Evolutionary conservation across 139 green algal species (phyloP).

Genomic region (Closterium sp.): DNA sequence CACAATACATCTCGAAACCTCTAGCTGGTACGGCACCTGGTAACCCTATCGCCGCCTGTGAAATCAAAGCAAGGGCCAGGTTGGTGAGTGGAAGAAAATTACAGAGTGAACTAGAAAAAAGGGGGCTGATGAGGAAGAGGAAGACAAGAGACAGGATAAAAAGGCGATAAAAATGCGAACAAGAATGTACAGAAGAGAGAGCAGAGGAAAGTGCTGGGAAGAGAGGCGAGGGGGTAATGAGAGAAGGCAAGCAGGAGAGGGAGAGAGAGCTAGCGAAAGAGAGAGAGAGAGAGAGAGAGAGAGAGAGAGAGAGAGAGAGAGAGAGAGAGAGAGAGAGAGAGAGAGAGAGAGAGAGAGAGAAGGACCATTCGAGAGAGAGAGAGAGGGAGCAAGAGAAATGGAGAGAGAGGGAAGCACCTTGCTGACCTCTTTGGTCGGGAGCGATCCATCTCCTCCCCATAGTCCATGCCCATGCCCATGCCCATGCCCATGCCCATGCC

Average conservation of each 20-base stretch:
- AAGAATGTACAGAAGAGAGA: too few species aligned
- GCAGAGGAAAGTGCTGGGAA: too few species aligned
- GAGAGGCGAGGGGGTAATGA: too few species aligned
- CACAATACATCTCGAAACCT: too few species aligned
- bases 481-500: background rate
- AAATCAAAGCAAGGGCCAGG: too few species aligned
- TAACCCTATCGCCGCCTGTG: too few species aligned
- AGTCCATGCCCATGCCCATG: conserved; percentile 18
- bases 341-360: background rate
- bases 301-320: background rate
- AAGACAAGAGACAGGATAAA: too few species aligned
- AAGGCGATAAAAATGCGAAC: too few species aligned
- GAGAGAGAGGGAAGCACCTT: background rate
- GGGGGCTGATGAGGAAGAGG: too few species aligned
- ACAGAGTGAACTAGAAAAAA: too few species aligned
- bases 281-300: background rate
- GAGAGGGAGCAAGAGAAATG: background rate
- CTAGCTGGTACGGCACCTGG: too few species aligned
- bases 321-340: background rate
- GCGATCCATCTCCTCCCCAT: conserved; percentile 30
- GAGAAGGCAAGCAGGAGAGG: background rate
- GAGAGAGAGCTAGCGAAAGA: background rate
- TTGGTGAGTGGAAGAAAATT: too few species aligned
- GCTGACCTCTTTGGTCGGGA: conserved; percentile 37
- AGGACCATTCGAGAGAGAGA: background rate